Evolutionary conservation across 495 filamentous ascomycete species (phyloP).

Genomic region (Daldinia vernicosa): DNA sequence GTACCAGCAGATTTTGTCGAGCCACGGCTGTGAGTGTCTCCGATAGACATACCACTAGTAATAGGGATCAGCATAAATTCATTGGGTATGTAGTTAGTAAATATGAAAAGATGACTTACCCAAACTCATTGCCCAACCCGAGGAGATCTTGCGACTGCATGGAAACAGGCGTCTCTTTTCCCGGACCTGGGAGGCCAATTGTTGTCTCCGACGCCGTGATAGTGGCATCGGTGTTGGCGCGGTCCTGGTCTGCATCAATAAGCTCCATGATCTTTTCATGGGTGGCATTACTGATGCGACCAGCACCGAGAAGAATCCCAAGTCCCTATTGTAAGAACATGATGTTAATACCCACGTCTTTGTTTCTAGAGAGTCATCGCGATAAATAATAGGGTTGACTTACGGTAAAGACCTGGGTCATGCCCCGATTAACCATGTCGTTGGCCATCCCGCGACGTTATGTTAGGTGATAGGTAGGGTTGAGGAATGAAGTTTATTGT

Average conservation of each 20-base stretch:
- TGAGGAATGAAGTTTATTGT: not conserved
- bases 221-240: not conserved
- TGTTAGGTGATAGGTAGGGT: not conserved
- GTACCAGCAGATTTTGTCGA: not conserved
- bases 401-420: constrained; percentile 26
- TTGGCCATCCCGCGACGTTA: constrained; percentile 5
- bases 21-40: not conserved
- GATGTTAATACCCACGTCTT: not conserved
- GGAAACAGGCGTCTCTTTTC: constrained; percentile 25
- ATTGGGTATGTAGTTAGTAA: not conserved
- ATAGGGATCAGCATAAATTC: not conserved
- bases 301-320: constrained; percentile 29
- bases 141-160: constrained; percentile 17
- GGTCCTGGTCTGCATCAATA: constrained; percentile 8
- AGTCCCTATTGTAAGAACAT: constrained; percentile 19
- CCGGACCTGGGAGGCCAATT: not conserved
- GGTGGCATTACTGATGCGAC: constrained; percentile 10
- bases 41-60: not conserved
- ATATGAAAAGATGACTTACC: constrained; percentile 9
- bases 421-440: constrained; percentile 10
- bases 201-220: not conserved
- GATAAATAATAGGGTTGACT: not conserved
- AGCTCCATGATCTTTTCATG: constrained; percentile 23
- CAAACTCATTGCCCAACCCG: not conserved
- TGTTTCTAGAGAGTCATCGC: not conserved